These are phyloP conservation scores for Aegilops sharonensis DNA, from an alignment of 176 grass and related monocot genomes.

Conservation along the genomic window DNA sequence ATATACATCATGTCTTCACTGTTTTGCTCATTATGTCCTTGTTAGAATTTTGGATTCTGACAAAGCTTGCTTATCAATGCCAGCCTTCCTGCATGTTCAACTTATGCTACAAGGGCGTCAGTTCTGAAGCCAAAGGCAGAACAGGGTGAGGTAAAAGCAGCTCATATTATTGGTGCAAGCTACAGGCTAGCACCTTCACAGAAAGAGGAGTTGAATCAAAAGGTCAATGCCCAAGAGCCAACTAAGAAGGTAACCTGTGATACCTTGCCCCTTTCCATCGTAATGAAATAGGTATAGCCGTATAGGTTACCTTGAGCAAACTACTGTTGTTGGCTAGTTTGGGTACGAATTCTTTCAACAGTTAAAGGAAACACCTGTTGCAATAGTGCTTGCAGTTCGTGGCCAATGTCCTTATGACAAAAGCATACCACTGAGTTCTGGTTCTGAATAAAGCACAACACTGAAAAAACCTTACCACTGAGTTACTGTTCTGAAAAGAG, in stretches of 20 bases:
- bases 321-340: not conserved
- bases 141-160: constrained; percentile 28
- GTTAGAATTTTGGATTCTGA: constrained; percentile 10
- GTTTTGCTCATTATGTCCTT: not conserved
- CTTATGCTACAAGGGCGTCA: constrained; percentile 9
- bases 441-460: not conserved
- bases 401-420: not conserved
- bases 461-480: not conserved
- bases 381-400: not conserved
- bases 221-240: constrained; percentile 14
- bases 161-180: constrained; percentile 28
- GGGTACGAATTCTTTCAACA: not conserved
- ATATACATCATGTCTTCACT: not conserved
- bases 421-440: not conserved
- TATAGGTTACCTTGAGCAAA: not conserved
- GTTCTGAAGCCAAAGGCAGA: constrained; percentile 31
- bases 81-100: constrained; percentile 27
- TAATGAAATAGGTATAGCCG: constrained; percentile 8
- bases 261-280: not conserved
- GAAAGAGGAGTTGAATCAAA: constrained; percentile 13
- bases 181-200: constrained; percentile 31
- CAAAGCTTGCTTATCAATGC: not conserved
- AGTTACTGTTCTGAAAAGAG: not conserved
- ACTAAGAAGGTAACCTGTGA: constrained; percentile 30
- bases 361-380: not conserved